Base-by-base conservation (phyloP, 1,139 yeast species). In the Suhomyces bolitotheri region DNA sequence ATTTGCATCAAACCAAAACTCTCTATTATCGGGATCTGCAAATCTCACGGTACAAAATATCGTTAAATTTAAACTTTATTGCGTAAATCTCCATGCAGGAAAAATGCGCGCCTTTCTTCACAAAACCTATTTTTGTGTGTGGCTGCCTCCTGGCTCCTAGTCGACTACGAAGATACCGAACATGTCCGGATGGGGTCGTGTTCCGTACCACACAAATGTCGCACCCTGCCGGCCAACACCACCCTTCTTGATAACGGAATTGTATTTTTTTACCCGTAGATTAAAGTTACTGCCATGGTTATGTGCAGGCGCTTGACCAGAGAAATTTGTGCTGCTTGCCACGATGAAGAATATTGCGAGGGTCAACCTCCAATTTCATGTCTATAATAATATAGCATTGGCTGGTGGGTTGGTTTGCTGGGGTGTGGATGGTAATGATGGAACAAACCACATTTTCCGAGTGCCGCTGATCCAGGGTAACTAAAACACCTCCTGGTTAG, bases 1-100 rank as follows among this genome's bases (percentile, higher is more conserved):
- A 16, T 13, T 19, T 14, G 26, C 11, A 20, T 21, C 31, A 22
- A 31, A 29, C 23, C 17, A 27, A 6, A 34, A 22, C 25, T 29
- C 41, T 22, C 16, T 38, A 25, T 29, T 40, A 40, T 32, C 44
- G 23, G 44, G 39, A 40, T 17, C 20, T 8, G 20, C 20, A 17
- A 17, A 17, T 6, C 20, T 8, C 20, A 17, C 20, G 8, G 6
- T 7, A 17, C 8, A 17, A 17, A 17, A 17, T 17, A 17, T 17
- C 20, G 20, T 17, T 17, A 7, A 17, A 17, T 17, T 17, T 17
- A 17, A 6, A 17, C 20, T 8, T 17, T 17, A n/a, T 17, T 17
- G 20, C 20, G 20, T 17, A 17, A 17, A 6, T 8, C 20, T 7
- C 7, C 14, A 21, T 23, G 24, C 34, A 35, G 22, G 35, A 12